phyloP scores from a whole-genome alignment of 2,329 filamentous ascomycete genomes.

The Fusarium devonianum region DNA sequence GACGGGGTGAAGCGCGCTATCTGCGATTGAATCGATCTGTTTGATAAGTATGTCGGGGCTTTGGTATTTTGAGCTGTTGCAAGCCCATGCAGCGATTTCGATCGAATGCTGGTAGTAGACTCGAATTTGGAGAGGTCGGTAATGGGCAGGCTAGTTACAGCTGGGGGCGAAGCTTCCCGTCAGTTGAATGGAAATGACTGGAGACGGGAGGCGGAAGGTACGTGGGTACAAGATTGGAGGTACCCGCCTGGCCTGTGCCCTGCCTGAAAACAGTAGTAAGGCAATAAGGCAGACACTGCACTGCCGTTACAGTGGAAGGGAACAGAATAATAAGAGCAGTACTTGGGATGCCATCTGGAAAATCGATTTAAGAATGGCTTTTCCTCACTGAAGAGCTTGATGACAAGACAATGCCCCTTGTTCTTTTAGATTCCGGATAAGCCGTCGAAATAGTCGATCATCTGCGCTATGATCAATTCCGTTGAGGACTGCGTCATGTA shows the following conservation, averaged over 20 bases:
- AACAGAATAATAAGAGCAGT: background rate
- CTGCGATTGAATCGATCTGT: background rate
- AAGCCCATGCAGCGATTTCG: conserved; percentile 23
- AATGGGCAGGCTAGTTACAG: conserved; percentile 29
- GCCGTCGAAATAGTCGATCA: conserved; percentile 1
- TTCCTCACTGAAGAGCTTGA: no score
- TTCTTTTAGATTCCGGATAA: no score
- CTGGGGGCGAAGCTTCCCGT: conserved; percentile 26
- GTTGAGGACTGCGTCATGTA: conserved; percentile 20
- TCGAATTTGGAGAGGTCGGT: conserved; percentile 34
- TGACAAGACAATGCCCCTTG: no score
- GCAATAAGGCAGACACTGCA: conserved; percentile 45
- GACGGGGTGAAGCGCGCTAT: conserved; percentile 8
- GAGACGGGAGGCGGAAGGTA: conserved; percentile 32
- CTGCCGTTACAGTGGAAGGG: background rate
- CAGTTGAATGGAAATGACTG: no score
- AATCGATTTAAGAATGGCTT: background rate
- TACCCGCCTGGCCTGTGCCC: conserved; percentile 36
- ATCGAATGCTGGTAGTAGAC: conserved; percentile 18
- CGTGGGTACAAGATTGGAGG: conserved; percentile 30
- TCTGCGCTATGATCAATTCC: conserved; percentile 16
- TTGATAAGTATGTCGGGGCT: background rate
- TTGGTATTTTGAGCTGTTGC: conserved; percentile 15
- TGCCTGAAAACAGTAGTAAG: conserved; percentile 42
- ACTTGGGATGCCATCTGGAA: background rate